phyloP scores from a whole-genome alignment of 2,329 filamentous ascomycete species.

The Trichocomaceae sp. region DNA sequence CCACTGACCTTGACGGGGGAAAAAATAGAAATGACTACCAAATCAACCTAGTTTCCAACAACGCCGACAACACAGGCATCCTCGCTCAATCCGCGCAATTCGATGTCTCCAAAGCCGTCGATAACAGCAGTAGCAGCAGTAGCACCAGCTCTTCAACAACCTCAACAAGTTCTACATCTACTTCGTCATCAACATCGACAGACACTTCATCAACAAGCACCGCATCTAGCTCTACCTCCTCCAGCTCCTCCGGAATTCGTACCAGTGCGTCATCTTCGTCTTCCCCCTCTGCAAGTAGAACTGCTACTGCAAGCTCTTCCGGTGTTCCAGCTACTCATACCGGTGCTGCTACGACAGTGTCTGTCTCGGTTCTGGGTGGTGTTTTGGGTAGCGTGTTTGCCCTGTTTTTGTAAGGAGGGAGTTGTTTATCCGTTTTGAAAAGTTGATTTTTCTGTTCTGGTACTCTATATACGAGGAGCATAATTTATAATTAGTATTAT shows the following conservation, averaged over 20 bases:
- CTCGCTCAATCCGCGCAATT: slow-evolving; percentile 37
- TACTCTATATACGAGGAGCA: not conserved
- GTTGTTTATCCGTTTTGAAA: not conserved
- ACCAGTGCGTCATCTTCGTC: slow-evolving; percentile 12
- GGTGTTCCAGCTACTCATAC: slow-evolving; percentile 18
- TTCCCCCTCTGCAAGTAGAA: slow-evolving; percentile 19
- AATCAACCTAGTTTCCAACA: slow-evolving; percentile 36
- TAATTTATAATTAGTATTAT: not conserved
- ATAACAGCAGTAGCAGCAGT: not conserved
- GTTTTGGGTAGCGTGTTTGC: slow-evolving; percentile 13
- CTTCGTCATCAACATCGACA: slow-evolving; percentile 8
- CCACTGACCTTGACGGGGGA: not conserved
- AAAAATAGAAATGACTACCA: slow-evolving; percentile 32
- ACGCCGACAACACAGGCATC: slow-evolving; percentile 31
- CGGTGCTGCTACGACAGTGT: slow-evolving; percentile 20
- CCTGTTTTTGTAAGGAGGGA: not conserved
- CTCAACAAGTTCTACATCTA: slow-evolving; percentile 17
- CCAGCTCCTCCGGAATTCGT: slow-evolving; percentile 16
- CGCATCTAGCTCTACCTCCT: slow-evolving; percentile 14
- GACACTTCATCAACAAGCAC: slow-evolving; percentile 19
- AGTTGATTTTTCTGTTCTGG: not conserved
- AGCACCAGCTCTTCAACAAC: slow-evolving; percentile 15
- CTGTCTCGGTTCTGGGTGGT: slow-evolving; percentile 24
- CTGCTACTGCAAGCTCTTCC: slow-evolving; percentile 10
- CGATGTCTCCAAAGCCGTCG: slow-evolving; percentile 17